A percentile compares a stretch with the other conserved stretches of the same genome.
These are phyloP conservation scores for Penicillium psychrofluorescens DNA, from an alignment of 495 filamentous ascomycete species.

Conservation along the genomic window DNA sequence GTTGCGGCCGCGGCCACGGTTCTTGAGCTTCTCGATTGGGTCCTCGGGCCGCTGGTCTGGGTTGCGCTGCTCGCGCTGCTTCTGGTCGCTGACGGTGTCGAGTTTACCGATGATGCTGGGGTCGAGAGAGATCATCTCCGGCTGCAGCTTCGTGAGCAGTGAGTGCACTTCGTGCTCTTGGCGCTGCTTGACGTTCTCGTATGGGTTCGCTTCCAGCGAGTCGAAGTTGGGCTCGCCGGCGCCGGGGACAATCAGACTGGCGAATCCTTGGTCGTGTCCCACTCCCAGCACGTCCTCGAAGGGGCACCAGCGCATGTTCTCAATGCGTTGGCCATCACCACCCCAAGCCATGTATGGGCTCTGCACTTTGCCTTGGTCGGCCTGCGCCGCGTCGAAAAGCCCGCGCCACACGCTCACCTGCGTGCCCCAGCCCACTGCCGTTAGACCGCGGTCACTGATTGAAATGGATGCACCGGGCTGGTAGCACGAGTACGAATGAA, in stretches of 20 bases:
- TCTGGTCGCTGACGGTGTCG: conserved; percentile 66
- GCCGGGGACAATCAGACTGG: conserved; percentile 81
- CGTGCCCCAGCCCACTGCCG: conserved; percentile 89
- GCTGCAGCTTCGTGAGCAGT: conserved; percentile 86
- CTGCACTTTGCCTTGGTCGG: conserved; percentile 70
- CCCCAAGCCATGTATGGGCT: conserved; percentile 92
- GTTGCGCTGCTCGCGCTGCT: conserved; percentile 65
- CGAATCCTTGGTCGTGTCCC: conserved; percentile 78
- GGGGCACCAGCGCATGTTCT: conserved; percentile 83
- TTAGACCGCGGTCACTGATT: conserved; percentile 81
- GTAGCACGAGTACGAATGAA: conserved; percentile 82
- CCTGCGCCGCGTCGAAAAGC: conserved; percentile 63
- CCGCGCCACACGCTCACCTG: conserved; percentile 84
- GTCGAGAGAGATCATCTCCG: conserved; percentile 93
- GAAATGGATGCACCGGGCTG: conserved; percentile 77
- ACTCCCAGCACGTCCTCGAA: conserved; percentile 89
- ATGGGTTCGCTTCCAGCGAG: conserved; percentile 89
- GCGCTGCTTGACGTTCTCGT: conserved; percentile 86
- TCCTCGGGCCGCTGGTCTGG: conserved; percentile 68
- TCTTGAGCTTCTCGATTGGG: conserved; percentile 59
- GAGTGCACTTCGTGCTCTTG: conserved; percentile 87
- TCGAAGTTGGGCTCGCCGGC: conserved; percentile 97
- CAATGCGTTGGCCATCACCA: conserved; percentile 73
- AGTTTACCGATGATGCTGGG: conserved; percentile 84
- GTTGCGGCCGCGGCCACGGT: conserved; percentile 86